These are phyloP conservation scores for Zizania palustris DNA, from an alignment of 202 grass and related monocot species.

Conservation along the genomic window DNA sequence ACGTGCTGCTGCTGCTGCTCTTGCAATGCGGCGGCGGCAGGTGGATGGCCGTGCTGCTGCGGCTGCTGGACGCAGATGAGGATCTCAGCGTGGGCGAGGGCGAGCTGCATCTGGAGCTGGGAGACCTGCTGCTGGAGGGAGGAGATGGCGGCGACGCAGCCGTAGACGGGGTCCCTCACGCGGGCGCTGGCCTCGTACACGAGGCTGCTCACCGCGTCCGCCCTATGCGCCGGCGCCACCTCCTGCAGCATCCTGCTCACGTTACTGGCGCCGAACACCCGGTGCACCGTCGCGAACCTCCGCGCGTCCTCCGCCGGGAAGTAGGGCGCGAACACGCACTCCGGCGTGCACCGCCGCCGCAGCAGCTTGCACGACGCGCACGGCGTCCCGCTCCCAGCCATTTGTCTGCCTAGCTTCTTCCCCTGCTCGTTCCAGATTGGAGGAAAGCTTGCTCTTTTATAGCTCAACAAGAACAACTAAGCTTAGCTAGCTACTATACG, in stretches of 20 bases:
- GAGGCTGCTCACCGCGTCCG: conserved; percentile 69
- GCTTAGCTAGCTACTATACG: not conserved
- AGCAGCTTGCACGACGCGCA: conserved; percentile 81
- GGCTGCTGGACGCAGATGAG: conserved; percentile 29
- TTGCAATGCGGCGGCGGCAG: not conserved
- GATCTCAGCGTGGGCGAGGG: conserved; percentile 71
- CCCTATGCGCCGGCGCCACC: conserved; percentile 52
- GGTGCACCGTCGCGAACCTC: conserved; percentile 71
- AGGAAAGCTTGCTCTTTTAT: not conserved
- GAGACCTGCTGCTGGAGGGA: conserved; percentile 69
- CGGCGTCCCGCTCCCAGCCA: conserved; percentile 41
- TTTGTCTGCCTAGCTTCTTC: not conserved
- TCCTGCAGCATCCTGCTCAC: conserved; percentile 83
- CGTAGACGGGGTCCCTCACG: conserved; percentile 73
- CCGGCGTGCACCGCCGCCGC: conserved; percentile 59
- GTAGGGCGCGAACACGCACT: conserved; percentile 78
- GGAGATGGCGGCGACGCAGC: conserved; percentile 79
- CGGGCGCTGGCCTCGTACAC: conserved; percentile 79
- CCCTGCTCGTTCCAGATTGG: not conserved
- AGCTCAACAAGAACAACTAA: not conserved
- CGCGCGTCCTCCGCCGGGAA: conserved; percentile 73
- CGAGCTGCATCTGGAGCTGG: conserved; percentile 80
- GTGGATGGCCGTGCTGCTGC: not conserved
- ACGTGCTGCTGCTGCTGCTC: not conserved
- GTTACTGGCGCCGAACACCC: conserved; percentile 81